Base-by-base conservation (phyloP, 306 rosid genomes). In the Aeschynomene evenia region DNA sequence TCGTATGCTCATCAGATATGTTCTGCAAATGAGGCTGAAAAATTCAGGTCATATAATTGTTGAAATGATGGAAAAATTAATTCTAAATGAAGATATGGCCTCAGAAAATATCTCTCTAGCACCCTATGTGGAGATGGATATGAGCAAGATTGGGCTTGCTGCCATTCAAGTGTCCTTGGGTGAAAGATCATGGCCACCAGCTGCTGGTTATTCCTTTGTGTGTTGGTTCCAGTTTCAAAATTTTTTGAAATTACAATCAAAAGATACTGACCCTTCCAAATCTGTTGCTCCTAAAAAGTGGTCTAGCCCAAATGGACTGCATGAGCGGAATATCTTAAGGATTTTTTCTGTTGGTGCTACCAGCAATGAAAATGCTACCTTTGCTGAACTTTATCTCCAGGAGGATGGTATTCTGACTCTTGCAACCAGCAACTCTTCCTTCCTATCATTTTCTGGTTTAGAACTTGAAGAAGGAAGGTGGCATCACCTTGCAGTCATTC, bases 131-230 rank as follows among this genome's bases (percentile, higher is more conserved):
- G 97, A 87, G 89, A 85, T 95, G 96, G 89, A 95, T 75, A 89
- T 91, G 97, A 84, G 96, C 79, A 95, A 89, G 85, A 67, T 61
- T 70, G 99, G 99, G 75, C 97, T 87, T 78, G 99, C 96, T 67
- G 88, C 95, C 50, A 84, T 95, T 85, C 99, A 95, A 85, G 99
- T 95, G 73, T 91, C 99, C 72, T 78, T 95, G 64, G 99, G 99
- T 74, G 97, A 95, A 86, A 87, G 99, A 79, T 95, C 99, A 43
- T 95, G 99, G 99, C 99, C 99, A 28, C 99, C 99, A 54, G 96
- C 97, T 68, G 97, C 96, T 81, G 99, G 99, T 79, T 95, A 95
- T 84, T 95, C 99, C 26, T 95, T 95, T 84, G 96, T 91, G 64
- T 95, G 96, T 56, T 95, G 99, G 99, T 95, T 95, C 74, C 97